Base-by-base conservation (phyloP, 1,284 basidiomycete genomes). In the Prillingera fragicola region DNA sequence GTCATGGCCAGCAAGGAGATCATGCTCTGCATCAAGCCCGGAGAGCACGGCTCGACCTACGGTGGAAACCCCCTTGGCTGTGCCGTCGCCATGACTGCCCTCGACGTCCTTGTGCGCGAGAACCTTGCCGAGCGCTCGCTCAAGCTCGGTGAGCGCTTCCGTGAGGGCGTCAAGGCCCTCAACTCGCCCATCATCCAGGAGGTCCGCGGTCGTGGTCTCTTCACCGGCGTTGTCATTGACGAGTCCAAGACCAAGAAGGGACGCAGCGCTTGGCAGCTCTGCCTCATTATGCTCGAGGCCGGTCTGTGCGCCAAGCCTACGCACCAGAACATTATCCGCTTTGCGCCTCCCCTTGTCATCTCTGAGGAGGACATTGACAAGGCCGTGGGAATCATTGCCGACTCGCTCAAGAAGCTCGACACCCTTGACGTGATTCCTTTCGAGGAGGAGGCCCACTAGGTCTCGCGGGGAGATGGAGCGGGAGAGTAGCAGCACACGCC, bases 11-110 rank as follows among this genome's bases (percentile, higher is more conserved):
- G 90, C 71, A 80, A 81, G 52, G 84, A 89, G 24, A 73, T 98
- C 52, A 96, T 98, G 90, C 82, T 92, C 23, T 87, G 84, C 74
- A 94, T 98, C 67, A 78, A 83, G 54, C 90, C 94, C n/a, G 92
- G 94, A 50, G 91, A 96, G 74, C 95, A 97, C 62, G 91, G 92
- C n/a, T 88, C 85, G 59, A 97, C 94, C 0, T 92, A 91, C 53
- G 89, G 88, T 60, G 89, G 88, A 29, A 97, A 97, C 71, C 95
- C 95, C 0, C 78, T 98, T 25, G 95, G 85, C 9, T 95, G 89
- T 58, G 94, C 95, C 15, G 88, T 96, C 10, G 87, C 92, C 23
- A 85, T 86, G 67, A 85, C 91, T 1, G 90, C 94, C 0, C 78
- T 97, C 34, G 79, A 85, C 45, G 91, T 96, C 10, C 79, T 98